phyloP scores from a whole-genome alignment of 345 rosid genomes.

The Hevea brasiliensis region DNA sequence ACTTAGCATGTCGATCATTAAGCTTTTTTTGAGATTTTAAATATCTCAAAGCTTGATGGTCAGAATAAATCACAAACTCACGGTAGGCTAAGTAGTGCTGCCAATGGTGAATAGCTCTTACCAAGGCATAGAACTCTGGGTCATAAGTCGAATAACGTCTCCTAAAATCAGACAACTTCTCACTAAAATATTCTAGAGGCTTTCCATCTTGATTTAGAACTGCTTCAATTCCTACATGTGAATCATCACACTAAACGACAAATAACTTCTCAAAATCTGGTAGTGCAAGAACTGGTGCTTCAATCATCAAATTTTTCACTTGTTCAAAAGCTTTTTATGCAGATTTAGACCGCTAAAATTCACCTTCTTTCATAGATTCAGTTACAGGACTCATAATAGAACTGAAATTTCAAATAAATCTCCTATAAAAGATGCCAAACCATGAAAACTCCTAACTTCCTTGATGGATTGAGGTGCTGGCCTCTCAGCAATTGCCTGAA shows the following conservation, averaged over 20 bases:
- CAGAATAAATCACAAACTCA: neutral
- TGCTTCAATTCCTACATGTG: neutral
- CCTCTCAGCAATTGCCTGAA: neutral
- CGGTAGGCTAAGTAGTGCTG: neutral
- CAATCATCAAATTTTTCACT: neutral
- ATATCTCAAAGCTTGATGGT: neutral
- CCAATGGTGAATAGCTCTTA: neutral
- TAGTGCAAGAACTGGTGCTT: too few species aligned
- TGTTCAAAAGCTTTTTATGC: neutral
- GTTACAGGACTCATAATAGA: neutral
- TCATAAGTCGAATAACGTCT: neutral
- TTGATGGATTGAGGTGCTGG: neutral
- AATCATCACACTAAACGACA: slow-evolving; percentile 13
- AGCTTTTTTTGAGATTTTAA: slow-evolving; percentile 3
- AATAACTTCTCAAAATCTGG: too few species aligned
- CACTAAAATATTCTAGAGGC: neutral
- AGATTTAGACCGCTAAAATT: neutral
- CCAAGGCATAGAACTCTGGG: neutral
- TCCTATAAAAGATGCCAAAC: neutral
- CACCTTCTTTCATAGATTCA: slow-evolving; percentile 6
- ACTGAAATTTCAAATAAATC: slow-evolving; percentile 1
- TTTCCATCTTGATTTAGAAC: slow-evolving; percentile 3
- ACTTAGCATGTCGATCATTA: neutral
- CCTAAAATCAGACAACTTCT: neutral
- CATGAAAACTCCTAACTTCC: neutral